Evolutionary conservation across 139 green algal genomes (phyloP).

Genomic region (Protoeuglena noctilucae): DNA sequence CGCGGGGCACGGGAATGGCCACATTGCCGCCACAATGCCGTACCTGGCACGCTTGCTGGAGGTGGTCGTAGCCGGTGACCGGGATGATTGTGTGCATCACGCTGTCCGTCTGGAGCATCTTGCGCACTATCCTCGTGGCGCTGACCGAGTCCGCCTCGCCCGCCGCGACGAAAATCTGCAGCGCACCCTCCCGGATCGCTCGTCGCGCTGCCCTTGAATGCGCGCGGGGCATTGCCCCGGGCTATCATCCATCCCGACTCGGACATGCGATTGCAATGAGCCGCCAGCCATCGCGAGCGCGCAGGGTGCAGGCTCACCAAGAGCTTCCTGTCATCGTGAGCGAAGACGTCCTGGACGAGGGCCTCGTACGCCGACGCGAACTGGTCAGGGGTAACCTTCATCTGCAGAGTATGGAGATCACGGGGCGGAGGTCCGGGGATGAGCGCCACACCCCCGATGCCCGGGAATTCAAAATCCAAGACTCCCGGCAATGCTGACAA

Average conservation of each 20-base stretch:
- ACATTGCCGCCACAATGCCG: conserved; percentile 1
- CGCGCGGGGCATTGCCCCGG: too few relatives aligned
- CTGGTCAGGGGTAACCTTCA: conserved; percentile 14
- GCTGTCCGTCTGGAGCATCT: conserved; percentile 16
- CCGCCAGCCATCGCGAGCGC: too few relatives aligned
- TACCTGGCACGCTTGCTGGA: conserved; percentile 16
- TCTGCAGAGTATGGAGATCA: too few relatives aligned
- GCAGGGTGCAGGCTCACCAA: too few relatives aligned
- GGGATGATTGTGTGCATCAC: conserved; percentile 23
- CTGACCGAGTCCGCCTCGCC: conserved; percentile 47
- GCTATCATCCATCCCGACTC: too few relatives aligned
- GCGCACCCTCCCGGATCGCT: too few relatives aligned
- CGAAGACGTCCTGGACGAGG: conserved; percentile 30
- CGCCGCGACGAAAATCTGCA: conserved; percentile 42
- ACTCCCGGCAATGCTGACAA: too few relatives aligned
- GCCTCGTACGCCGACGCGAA: conserved; percentile 25
- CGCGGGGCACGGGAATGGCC: neutral
- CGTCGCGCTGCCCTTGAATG: too few relatives aligned
- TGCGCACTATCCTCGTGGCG: conserved; percentile 42
- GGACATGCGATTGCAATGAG: too few relatives aligned
- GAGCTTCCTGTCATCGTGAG: conserved; percentile 40
- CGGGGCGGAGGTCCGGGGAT: too few relatives aligned
- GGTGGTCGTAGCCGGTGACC: conserved; percentile 30
- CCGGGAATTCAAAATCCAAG: too few relatives aligned
- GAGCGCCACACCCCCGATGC: too few relatives aligned